Evolutionary conservation across 257 asterid species (phyloP).

Genomic region (Vinca minor): DNA sequence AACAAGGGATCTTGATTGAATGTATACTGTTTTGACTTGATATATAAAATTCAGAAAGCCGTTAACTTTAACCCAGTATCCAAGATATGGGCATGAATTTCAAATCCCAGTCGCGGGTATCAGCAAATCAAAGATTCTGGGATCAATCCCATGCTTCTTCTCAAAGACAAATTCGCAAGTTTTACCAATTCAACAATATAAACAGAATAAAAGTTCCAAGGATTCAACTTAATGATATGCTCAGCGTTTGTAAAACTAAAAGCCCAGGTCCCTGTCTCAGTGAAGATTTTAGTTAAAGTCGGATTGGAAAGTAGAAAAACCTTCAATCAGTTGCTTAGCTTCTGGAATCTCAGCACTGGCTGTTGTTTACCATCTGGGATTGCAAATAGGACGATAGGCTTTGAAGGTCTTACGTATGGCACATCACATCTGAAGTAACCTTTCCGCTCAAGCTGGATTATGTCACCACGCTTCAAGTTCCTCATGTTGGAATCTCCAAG

Average conservation of each 20-base stretch:
- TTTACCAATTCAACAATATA: background rate
- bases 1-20: background rate
- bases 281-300: background rate
- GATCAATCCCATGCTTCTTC: background rate
- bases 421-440: conserved; percentile 87
- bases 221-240: background rate
- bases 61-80: no score
- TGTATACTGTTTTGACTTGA: no score
- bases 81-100: no score
- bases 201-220: background rate
- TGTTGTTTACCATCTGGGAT: conserved; percentile 92
- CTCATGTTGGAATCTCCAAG: conserved; percentile 90
- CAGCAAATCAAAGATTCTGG: background rate
- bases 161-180: background rate
- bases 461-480: conserved; percentile 69
- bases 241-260: background rate
- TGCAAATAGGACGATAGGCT: conserved; percentile 62
- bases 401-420: conserved; percentile 54
- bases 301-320: background rate
- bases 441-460: conserved; percentile 84
- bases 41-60: no score
- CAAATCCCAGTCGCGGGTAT: no score
- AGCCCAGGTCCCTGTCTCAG: background rate
- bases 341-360: conserved; percentile 40
- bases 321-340: background rate